These are phyloP conservation scores for Scedosporium dehoogii DNA, from an alignment of 2,329 filamentous ascomycete genomes.

Conservation along the genomic window DNA sequence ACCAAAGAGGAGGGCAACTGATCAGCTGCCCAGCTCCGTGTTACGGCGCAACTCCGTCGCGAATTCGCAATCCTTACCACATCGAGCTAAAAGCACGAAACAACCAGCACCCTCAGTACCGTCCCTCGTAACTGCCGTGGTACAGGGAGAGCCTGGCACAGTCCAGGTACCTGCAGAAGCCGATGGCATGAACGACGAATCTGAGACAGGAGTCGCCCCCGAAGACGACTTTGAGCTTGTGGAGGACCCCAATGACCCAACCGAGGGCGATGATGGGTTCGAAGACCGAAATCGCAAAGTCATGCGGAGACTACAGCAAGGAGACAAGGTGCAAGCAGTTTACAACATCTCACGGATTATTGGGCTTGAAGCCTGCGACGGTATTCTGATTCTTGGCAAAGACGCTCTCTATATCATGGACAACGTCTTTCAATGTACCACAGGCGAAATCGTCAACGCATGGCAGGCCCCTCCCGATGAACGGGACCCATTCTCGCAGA, in stretches of 20 bases:
- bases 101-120: slow-evolving; percentile 8
- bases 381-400: slow-evolving; percentile 86
- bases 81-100: slow-evolving; percentile 6
- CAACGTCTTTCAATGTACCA: slow-evolving; percentile 88
- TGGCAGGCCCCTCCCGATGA: slow-evolving; percentile 90
- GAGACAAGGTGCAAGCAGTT: slow-evolving; percentile 85
- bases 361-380: slow-evolving; percentile 87
- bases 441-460: slow-evolving; percentile 94
- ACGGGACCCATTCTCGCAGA: slow-evolving; percentile 87
- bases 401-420: slow-evolving; percentile 90
- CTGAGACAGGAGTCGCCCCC: slow-evolving; percentile 27
- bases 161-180: neutral
- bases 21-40: slow-evolving; percentile 13
- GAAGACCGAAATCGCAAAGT: slow-evolving; percentile 98
- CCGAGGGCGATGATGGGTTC: slow-evolving; percentile 62
- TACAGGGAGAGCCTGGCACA: neutral
- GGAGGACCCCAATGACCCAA: slow-evolving; percentile 78
- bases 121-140: neutral
- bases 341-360: slow-evolving; percentile 94
- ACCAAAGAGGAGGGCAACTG: slow-evolving; percentile 62
- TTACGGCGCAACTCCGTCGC: slow-evolving; percentile 7
- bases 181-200: slow-evolving; percentile 14
- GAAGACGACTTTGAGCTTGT: slow-evolving; percentile 96
- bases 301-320: slow-evolving; percentile 83
- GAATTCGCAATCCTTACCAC: neutral